A percentile compares a stretch with the other conserved stretches of the same genome.
Conservation (phyloP, 352 stramenopile genomes). For the Phytopythium cucurbitacearum region DNA sequence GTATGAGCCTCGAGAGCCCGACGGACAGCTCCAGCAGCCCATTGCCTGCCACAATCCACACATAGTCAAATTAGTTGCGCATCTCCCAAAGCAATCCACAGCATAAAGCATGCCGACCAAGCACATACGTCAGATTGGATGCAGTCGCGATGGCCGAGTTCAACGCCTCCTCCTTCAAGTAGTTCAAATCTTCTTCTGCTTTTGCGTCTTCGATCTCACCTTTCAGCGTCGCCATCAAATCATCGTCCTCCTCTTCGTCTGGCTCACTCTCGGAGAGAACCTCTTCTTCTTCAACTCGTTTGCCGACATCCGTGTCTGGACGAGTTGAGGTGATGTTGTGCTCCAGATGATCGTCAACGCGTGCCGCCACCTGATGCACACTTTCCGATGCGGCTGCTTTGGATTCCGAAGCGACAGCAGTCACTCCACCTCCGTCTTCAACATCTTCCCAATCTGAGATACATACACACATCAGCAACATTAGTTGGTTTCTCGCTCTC, state of each 20-base stretch:
- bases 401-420: neutral
- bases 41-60: constrained; percentile 42
- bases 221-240: constrained; percentile 55
- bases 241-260: constrained; percentile 24
- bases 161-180: constrained; percentile 63
- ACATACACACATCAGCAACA: neutral
- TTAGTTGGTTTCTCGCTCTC: neutral
- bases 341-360: no score
- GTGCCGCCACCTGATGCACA: neutral
- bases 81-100: neutral
- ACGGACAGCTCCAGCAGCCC: constrained; percentile 73
- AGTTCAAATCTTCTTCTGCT: constrained; percentile 55
- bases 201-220: constrained; percentile 71
- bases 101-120: neutral
- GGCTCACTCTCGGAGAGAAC: constrained; percentile 2
- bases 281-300: neutral
- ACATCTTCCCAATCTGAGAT: constrained; percentile 28
- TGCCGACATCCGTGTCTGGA: neutral
- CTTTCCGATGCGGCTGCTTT: neutral
- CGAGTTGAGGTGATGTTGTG: no score
- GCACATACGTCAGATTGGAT: constrained; percentile 73
- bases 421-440: neutral
- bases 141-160: constrained; percentile 74
- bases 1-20: constrained; percentile 66
- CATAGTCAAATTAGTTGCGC: neutral